Conservation (phyloP, 106 monocot genomes). For the Dioscorea zingiberensis region DNA sequence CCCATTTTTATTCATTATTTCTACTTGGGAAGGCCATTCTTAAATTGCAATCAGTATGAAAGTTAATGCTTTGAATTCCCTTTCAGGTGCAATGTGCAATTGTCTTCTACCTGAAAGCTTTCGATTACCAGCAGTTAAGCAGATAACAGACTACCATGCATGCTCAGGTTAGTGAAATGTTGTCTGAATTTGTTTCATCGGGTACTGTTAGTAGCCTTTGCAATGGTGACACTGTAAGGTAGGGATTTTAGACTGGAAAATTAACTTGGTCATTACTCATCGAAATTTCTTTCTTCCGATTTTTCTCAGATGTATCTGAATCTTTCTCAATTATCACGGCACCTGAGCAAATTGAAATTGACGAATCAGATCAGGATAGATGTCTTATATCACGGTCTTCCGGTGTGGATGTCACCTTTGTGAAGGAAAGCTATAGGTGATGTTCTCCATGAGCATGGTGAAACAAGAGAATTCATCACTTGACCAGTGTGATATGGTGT, state of each 20-base stretch:
- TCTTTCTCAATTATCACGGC: slow-evolving; percentile 33
- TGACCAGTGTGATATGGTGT: too few species aligned
- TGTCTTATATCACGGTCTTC: slow-evolving; percentile 55
- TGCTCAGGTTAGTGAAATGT: slow-evolving; percentile 51
- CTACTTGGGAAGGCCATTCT: too few species aligned
- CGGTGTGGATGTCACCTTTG: slow-evolving; percentile 28
- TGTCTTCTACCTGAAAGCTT: slow-evolving; percentile 91
- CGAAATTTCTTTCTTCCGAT: neutral
- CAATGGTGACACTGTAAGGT: neutral
- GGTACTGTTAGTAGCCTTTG: neutral
- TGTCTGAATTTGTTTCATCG: neutral
- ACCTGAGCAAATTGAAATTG: too few species aligned
- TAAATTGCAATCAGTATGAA: too few species aligned
- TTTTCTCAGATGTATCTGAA: slow-evolving; percentile 58
- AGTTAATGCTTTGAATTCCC: neutral
- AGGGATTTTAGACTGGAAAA: neutral
- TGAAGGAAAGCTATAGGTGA: slow-evolving; percentile 54
- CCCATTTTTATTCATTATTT: too few species aligned
- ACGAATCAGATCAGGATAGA: slow-evolving; percentile 74
- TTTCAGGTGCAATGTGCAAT: slow-evolving; percentile 80
- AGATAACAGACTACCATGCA: slow-evolving; percentile 58
- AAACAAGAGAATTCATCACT: too few species aligned
- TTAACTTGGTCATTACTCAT: neutral
- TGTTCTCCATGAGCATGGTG: too few species aligned
- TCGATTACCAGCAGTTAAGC: slow-evolving; percentile 57